Evolutionary conservation across 306 rosid species (phyloP).

Genomic region (Carpinus fangiana): DNA sequence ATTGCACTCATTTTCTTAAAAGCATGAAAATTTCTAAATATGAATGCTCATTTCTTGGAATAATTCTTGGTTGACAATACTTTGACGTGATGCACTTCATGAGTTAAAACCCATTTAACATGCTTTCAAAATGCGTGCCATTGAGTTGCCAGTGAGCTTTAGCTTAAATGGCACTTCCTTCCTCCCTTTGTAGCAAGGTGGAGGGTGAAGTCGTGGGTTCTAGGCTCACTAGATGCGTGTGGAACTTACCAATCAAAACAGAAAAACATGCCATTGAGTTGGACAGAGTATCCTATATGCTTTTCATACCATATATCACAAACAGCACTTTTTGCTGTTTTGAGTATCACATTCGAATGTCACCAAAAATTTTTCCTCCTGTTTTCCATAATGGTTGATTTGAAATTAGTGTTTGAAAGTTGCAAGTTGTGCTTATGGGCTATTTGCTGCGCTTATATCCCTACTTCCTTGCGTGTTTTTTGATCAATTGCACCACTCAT

Average conservation of each 20-base stretch:
- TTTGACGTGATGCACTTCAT: background rate
- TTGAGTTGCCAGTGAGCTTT: background rate
- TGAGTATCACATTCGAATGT: background rate
- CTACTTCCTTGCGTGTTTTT: background rate
- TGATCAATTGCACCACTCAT: slow-evolving; percentile 2
- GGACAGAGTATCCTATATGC: background rate
- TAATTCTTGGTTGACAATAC: background rate
- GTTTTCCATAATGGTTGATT: background rate
- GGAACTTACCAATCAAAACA: too few relatives aligned
- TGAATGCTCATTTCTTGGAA: background rate
- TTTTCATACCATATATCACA: background rate
- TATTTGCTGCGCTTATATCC: background rate
- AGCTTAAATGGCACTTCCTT: too few relatives aligned
- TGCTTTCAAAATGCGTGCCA: background rate
- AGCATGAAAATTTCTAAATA: background rate
- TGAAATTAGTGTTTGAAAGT: background rate
- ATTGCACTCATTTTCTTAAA: background rate
- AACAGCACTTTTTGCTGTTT: background rate
- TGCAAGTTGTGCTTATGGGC: background rate
- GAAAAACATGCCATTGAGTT: background rate
- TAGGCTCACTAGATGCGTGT: too few relatives aligned
- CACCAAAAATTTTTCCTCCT: too few relatives aligned
- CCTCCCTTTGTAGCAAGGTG: too few relatives aligned
- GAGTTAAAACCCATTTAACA: background rate
- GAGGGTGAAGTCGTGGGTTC: too few relatives aligned